Evolutionary conservation across 306 rosid genomes (phyloP).

Genomic region (Prunus davidiana): DNA sequence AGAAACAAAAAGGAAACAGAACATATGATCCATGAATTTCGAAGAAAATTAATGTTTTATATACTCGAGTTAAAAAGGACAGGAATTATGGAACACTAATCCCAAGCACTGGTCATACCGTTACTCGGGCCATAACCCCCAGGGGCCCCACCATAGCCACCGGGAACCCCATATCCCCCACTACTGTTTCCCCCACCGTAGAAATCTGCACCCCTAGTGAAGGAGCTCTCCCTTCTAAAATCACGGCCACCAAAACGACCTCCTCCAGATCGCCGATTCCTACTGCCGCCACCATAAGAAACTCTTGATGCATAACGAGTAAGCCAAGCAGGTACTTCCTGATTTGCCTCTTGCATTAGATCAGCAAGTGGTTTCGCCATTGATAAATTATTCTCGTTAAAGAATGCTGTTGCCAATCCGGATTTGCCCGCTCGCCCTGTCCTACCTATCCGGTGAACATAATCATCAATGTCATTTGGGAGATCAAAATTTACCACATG

Average conservation of each 20-base stretch:
- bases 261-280: constrained; percentile 57
- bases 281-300: constrained; percentile 39
- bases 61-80: not conserved
- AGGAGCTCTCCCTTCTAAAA: constrained; percentile 55
- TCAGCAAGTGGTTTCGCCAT: constrained; percentile 69
- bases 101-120: constrained; percentile 71
- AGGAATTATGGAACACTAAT: constrained; percentile 19
- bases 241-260: constrained; percentile 76
- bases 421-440: constrained; percentile 83
- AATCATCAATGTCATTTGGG: constrained; percentile 81
- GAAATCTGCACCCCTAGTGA: constrained; percentile 47
- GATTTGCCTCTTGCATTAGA: constrained; percentile 82
- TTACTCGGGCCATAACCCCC: constrained; percentile 48
- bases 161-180: constrained; percentile 49
- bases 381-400: constrained; percentile 52
- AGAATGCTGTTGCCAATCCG: constrained; percentile 83
- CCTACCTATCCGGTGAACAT: constrained; percentile 81
- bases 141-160: constrained; percentile 31
- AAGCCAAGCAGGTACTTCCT: constrained; percentile 83
- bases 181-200: constrained; percentile 44
- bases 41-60: not conserved
- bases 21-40: not conserved
- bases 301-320: constrained; percentile 59
- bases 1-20: not conserved
- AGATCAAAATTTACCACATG: constrained; percentile 84